Evolutionary conservation across 2,329 filamentous ascomycete genomes (phyloP), one percentile per base, ranked within the genome.

Genomic region (Colletotrichum neosansevieriae): DNA sequence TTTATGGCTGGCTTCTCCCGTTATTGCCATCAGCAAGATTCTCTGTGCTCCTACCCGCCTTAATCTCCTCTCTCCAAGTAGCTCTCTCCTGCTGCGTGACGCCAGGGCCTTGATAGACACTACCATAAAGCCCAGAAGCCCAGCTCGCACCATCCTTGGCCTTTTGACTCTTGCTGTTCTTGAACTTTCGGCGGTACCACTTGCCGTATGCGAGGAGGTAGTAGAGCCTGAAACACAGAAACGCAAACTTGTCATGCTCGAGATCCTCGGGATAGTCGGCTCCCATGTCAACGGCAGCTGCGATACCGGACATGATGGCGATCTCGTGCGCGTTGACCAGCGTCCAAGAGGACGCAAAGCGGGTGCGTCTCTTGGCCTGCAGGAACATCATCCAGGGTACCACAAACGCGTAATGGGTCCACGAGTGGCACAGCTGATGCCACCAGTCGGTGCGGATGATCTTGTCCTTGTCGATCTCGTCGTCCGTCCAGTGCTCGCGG

Each of bases 371-470:
- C 65, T 83, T 84, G 3, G 88, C 89, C 72, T 92, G 88, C 4
- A 92, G 83, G 45, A 89, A 84, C 87, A 88, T 89, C 80, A 92
- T 85, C 79, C 87, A 89, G 0, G 89, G 89, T 1, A 92, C 86
- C 3, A 89, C 86, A 63, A 87, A 84, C 4, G 83, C 73, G 74
- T 88, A 89, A 72, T 89, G 86, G 10, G 85, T 88, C 78, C 82
- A 89, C 19, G 81, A 82, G 71, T 89, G 86, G 74, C 86, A 88
- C 17, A 89, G 83, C 75, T 89, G 86, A 72, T 89, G 87, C 86
- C 87, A 89, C 86, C 86, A 88, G 70, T 89, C 85, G 71, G 82
- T 84, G 13, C 85, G 78, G 57, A 89, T 87, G 60, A 89, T 84
- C 71, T 85, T 86, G 70, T 79, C 79, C 72, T 83, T 77, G 74